Conservation (phyloP, 805 yeast species). For the Schwanniomyces pseudopolymorphus region DNA sequence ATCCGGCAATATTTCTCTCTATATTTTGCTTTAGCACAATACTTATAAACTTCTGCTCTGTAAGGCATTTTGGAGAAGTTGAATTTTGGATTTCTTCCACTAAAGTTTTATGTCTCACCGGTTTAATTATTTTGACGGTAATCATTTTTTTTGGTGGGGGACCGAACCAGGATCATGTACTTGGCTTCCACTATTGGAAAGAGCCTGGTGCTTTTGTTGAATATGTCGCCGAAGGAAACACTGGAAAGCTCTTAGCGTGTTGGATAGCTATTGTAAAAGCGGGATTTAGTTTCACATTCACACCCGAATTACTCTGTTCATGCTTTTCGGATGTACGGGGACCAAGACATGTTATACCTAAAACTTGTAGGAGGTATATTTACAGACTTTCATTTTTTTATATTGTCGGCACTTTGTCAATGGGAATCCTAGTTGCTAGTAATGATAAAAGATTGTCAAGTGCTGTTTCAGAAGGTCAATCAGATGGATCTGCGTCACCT, state of each 20-base stretch:
- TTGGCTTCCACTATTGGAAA: conserved; percentile 22
- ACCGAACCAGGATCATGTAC: conserved; percentile 17
- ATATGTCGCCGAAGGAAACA: conserved; percentile 28
- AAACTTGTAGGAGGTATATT: conserved; percentile 55
- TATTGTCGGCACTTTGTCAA: conserved; percentile 14
- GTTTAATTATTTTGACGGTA: conserved; percentile 17
- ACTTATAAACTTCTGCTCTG: conserved; percentile 16
- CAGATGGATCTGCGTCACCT: conserved; percentile 56
- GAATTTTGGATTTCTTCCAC: conserved; percentile 19
- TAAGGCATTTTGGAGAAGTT: conserved; percentile 19
- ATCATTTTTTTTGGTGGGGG: conserved; percentile 21
- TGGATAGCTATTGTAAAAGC: neutral
- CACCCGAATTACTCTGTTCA: neutral
- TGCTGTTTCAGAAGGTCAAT: conserved; percentile 14
- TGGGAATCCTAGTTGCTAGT: conserved; percentile 21
- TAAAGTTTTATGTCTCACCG: conserved; percentile 16
- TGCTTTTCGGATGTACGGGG: conserved; percentile 60
- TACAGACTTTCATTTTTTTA: conserved; percentile 40
- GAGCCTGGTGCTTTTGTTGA: conserved; percentile 21
- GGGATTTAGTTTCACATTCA: neutral
- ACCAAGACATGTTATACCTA: conserved; percentile 59
- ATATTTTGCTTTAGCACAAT: conserved; percentile 19
- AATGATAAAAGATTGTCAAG: conserved; percentile 15
- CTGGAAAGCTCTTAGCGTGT: neutral
- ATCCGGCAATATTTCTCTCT: conserved; percentile 39